Conservation (phyloP, 108 stramenopile species). For the Cyclotella cryptica region DNA sequence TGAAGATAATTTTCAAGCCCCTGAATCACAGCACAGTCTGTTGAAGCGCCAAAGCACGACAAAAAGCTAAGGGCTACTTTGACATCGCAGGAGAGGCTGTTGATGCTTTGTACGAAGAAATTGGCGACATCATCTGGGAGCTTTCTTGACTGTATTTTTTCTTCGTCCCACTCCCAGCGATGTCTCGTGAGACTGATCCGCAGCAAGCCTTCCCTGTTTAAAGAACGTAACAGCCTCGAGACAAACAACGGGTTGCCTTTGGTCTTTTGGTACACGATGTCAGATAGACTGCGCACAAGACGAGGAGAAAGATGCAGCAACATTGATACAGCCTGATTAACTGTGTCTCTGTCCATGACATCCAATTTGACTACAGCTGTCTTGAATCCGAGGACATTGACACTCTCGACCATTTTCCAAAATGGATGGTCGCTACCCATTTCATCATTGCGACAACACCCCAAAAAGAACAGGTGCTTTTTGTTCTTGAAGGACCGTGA, state of each 20-base stretch:
- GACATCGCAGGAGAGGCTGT: conserved; percentile 13
- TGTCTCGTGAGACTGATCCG: conserved; percentile 7
- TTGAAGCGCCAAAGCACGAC: conserved; percentile 23
- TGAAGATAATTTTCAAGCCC: conserved; percentile 13
- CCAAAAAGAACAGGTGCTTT: conserved; percentile 8
- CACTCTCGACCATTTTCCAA: background rate
- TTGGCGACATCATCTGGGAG: conserved; percentile 25
- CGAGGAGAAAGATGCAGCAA: conserved; percentile 20
- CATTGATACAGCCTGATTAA: conserved; percentile 25
- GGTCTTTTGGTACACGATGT: conserved; percentile 22
- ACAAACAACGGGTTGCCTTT: conserved; percentile 37
- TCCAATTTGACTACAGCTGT: conserved; percentile 4
- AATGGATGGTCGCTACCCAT: conserved; percentile 22
- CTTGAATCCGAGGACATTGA: conserved; percentile 1
- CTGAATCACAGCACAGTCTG: conserved; percentile 2
- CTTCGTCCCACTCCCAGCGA: conserved; percentile 36
- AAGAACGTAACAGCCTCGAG: conserved; percentile 15
- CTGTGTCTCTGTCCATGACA: conserved; percentile 11
- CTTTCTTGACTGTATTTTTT: conserved; percentile 15
- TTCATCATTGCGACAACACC: conserved; percentile 32
- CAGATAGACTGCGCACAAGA: conserved; percentile 2
- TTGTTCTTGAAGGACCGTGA: background rate
- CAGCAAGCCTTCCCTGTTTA: conserved; percentile 26
- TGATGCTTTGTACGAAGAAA: conserved; percentile 18
- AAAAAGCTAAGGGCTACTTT: conserved; percentile 9